Conservation (phyloP, 768 basidiomycete genomes). For the Chlorophyllum brunneum region DNA sequence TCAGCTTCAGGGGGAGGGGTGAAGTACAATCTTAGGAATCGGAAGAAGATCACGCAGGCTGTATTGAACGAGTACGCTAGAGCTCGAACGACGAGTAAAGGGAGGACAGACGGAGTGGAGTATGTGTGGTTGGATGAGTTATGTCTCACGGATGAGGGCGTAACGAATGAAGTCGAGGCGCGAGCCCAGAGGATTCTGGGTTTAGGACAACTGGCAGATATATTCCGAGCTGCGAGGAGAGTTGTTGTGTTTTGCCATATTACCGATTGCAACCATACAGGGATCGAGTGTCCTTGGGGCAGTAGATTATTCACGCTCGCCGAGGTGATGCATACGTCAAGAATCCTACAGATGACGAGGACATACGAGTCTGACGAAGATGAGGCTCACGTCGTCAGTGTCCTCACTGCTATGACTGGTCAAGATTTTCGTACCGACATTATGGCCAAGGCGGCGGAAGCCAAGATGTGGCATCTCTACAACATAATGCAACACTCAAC, state of each 20-base stretch:
- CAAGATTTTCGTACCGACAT: slow-evolving; percentile 1
- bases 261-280: background rate
- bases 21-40: background rate
- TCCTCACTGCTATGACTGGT: background rate
- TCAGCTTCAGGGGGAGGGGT: too few species aligned
- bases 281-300: background rate
- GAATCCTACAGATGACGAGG: background rate
- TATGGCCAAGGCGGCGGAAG: slow-evolving; percentile 8
- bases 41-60: background rate
- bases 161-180: background rate
- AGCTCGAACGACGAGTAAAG: background rate
- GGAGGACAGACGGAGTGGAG: background rate
- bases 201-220: background rate
- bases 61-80: slow-evolving; percentile 5
- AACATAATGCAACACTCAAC: slow-evolving; percentile 17
- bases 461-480: slow-evolving; percentile 17
- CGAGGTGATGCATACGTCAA: background rate
- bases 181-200: background rate
- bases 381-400: background rate
- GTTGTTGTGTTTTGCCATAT: slow-evolving; percentile 5
- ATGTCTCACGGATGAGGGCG: background rate
- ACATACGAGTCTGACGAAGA: background rate
- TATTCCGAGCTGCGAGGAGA: slow-evolving; percentile 3
- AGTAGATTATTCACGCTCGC: slow-evolving; percentile 1
- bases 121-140: slow-evolving; percentile 4